Evolutionary conservation across 495 filamentous ascomycete genomes (phyloP).

Genomic region (Achaetomiella virescens): DNA sequence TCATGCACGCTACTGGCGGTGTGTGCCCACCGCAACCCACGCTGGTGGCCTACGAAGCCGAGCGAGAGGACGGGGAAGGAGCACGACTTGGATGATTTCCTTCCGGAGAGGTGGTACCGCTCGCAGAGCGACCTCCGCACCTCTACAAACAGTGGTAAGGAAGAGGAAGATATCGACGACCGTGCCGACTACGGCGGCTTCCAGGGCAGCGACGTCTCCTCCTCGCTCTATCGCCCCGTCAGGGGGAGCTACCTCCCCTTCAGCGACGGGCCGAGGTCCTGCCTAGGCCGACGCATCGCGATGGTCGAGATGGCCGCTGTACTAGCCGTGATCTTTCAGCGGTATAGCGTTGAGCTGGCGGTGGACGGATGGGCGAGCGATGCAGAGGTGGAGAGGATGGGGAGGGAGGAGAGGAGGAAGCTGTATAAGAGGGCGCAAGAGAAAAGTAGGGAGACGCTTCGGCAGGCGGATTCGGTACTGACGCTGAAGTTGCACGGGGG

Average conservation of each 20-base stretch:
- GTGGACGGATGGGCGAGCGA: conserved; percentile 55
- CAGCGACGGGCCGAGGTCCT: conserved; percentile 63
- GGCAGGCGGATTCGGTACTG: conserved; percentile 46
- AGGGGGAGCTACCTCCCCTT: conserved; percentile 68
- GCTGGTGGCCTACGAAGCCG: conserved; percentile 52
- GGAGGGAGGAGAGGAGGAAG: conserved; percentile 37
- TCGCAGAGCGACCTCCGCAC: conserved; percentile 5
- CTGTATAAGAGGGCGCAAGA: conserved; percentile 51
- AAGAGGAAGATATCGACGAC: conserved; percentile 28
- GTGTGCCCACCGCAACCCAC: conserved; percentile 54
- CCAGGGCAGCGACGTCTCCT: conserved; percentile 47
- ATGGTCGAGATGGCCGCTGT: conserved; percentile 70
- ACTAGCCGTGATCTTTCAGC: conserved; percentile 58
- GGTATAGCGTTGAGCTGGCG: conserved; percentile 60
- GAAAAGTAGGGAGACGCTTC: conserved; percentile 41
- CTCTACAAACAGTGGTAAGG: conserved; percentile 2
- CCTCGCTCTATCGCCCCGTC: conserved; percentile 50
- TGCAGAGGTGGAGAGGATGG: conserved; percentile 54
- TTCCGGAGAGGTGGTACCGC: conserved; percentile 44
- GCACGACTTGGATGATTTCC: conserved; percentile 41
- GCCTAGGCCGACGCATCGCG: conserved; percentile 64
- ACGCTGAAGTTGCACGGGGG: conserved; percentile 58
- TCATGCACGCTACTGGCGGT: conserved; percentile 42
- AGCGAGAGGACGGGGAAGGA: conserved; percentile 30
- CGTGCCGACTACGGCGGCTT: conserved; percentile 52